phyloP scores from a whole-genome alignment of 2,329 filamentous ascomycete genomes.

The Phaeosphaeria sp. region DNA sequence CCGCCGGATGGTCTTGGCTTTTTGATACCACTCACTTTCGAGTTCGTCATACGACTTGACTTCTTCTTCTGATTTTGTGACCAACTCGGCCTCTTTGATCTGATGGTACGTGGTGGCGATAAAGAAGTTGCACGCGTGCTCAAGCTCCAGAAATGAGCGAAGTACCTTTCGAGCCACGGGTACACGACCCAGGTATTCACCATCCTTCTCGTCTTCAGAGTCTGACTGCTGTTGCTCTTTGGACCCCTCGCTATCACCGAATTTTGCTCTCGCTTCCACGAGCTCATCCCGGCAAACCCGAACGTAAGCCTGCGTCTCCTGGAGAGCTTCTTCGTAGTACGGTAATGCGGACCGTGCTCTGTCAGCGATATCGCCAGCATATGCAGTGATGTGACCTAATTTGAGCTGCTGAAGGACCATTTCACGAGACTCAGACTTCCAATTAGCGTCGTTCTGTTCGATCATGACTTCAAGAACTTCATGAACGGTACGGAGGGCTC shows the following conservation, averaged over 20 bases:
- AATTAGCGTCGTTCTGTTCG: slow-evolving; percentile 74
- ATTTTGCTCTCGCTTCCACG: slow-evolving; percentile 55
- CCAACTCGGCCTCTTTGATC: slow-evolving; percentile 72
- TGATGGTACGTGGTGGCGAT: slow-evolving; percentile 84
- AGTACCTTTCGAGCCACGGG: slow-evolving; percentile 69
- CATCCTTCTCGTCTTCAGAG: slow-evolving; percentile 46
- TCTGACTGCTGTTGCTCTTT: slow-evolving; percentile 44
- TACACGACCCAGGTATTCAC: slow-evolving; percentile 55
- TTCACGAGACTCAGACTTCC: slow-evolving; percentile 71
- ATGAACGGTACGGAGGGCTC: slow-evolving; percentile 77
- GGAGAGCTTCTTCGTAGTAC: slow-evolving; percentile 67
- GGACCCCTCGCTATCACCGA: slow-evolving; percentile 22
- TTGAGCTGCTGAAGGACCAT: slow-evolving; percentile 69
- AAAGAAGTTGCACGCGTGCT: slow-evolving; percentile 85
- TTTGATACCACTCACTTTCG: slow-evolving; percentile 77
- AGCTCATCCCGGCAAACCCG: slow-evolving; percentile 70
- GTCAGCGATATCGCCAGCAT: slow-evolving; percentile 63
- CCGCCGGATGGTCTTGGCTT: slow-evolving; percentile 76
- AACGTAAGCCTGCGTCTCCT: slow-evolving; percentile 58
- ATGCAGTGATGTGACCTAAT: slow-evolving; percentile 80
- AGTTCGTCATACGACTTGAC: slow-evolving; percentile 70
- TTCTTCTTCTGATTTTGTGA: slow-evolving; percentile 68
- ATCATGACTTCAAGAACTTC: slow-evolving; percentile 93
- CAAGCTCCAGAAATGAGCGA: slow-evolving; percentile 75
- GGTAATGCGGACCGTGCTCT: slow-evolving; percentile 69